Base-by-base conservation (phyloP, 257 asterid genomes). In the Solanum sparsipilum region DNA sequence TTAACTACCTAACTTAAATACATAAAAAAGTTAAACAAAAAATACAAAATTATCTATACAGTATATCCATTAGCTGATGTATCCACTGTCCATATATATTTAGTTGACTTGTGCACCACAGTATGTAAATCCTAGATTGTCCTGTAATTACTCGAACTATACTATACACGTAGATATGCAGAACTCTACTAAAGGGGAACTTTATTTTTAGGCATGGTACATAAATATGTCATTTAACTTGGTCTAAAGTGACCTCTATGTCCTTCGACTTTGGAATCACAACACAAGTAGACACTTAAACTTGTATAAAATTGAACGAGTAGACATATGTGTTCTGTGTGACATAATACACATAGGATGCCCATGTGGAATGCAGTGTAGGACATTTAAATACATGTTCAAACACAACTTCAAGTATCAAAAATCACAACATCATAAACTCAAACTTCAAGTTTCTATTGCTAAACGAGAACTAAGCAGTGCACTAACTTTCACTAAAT, bases 281-380 rank as follows among this genome's bases (percentile, higher is more conserved):
- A 46, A 46, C 56, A 46, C 2, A 12, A 48, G 60, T 48, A 48
- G 20, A 15, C 21, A 48, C 60, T 41, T 41, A 56, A 56, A 56
- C 65, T 0, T 0, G 65, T 56, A 56, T 56, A 56, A 56, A 56
- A 3, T 56, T 56, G 11, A 56, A 56, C 65, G 5, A 56, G 1
- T 21, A 20, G 1, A 0, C 10, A 52, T 3, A 52, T 1, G 0
- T 0, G 65, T 56, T 3, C 25, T 6, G 3, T 56, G n/a, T 56
- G 65, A 18, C 63, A 52, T 18, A 1, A 52, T 52, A 48, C 8
- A 48, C 7, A 0, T 52, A 48, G 0, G 9, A 1, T 0, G 9
- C 2, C 2, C 4, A 52, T 0, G 9, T 18, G 0, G n/a, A 52
- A 52, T 52, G 4, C 4, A 2, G 65, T 20, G 65, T 56, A 56